Evolutionary conservation across 306 rosid species (phyloP).

Genomic region (Trifolium subterraneum): DNA sequence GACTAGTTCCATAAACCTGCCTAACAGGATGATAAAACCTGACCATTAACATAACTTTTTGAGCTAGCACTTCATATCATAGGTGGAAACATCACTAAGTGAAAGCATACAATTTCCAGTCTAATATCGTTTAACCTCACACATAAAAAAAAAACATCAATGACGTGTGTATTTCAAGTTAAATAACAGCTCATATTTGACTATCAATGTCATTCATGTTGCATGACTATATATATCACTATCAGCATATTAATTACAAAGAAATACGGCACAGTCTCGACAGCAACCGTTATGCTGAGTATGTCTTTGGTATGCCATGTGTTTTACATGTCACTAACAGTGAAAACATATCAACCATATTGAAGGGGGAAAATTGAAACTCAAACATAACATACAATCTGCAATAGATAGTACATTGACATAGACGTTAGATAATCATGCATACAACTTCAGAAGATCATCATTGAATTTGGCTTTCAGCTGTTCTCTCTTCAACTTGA

Average conservation of each 20-base stretch:
- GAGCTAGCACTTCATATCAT: neutral
- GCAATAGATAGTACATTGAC: neutral
- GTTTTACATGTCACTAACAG: neutral
- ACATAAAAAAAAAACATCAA: neutral
- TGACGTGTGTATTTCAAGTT: neutral
- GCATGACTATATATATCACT: conserved; percentile 9
- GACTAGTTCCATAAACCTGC: too few species aligned
- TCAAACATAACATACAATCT: neutral
- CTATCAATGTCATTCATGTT: neutral
- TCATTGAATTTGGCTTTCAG: conserved; percentile 75
- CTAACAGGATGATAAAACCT: too few species aligned
- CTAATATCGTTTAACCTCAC: neutral
- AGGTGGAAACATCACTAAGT: neutral
- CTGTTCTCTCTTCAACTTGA: conserved; percentile 89
- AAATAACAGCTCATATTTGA: neutral
- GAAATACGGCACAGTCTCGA: neutral
- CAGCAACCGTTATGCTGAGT: neutral
- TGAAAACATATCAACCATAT: conserved; percentile 26
- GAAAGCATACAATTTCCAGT: neutral
- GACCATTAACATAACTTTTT: neutral
- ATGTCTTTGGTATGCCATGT: neutral
- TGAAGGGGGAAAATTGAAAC: neutral
- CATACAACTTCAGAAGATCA: conserved; percentile 71
- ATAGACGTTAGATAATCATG: conserved; percentile 47
- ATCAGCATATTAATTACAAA: conserved; percentile 6